Base-by-base conservation (phyloP, 345 rosid species). In the Aquilaria yunnanensis region DNA sequence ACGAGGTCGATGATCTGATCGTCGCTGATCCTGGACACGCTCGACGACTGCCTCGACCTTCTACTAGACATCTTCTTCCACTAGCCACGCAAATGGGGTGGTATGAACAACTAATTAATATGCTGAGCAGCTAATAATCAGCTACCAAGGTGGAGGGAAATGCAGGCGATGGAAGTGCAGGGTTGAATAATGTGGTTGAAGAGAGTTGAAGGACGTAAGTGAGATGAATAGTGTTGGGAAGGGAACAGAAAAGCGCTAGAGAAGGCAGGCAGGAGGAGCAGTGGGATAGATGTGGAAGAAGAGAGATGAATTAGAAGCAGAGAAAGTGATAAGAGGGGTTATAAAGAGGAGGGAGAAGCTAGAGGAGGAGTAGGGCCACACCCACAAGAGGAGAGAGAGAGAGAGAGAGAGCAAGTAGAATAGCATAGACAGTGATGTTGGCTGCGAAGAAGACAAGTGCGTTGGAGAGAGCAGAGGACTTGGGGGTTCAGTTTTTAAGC, bases 1-100 rank as follows among this genome's bases (percentile, higher is more conserved):
- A 94, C 78, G 29, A 94, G 97, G 50, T 88, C 86, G 54, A 83
- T 80, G 80, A 94, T 94, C 74, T 94, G 99, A 63, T 86, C 97
- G 73, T 94, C 97, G 12, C 72, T 86, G 75, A 94, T 94, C 73
- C 97, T 79, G 6, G 97, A 37, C 5, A 1, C 4, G 43, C 5
- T 3, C 5, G 43, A 37, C 30, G 84, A 60, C 70, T 87, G 96
- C 82, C 97, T 90, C 10, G 99, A 82, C 78, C 97, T 88, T 77
- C 99, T 82, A 81, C 81, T 74, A 57, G 99, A 90, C 99, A 94
- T 94, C 9, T 51, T 41, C 3, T 37, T 37, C 43, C 43, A 37
- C 7, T 37, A 4, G 23, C 23, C 23, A 23, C 23, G 43, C 7
- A 37, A 2, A 37, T 37, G 43, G 43, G 7, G 43, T 1, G 43